Conservation (phyloP, 805 yeast species). For the Lachancea nothofagi region DNA sequence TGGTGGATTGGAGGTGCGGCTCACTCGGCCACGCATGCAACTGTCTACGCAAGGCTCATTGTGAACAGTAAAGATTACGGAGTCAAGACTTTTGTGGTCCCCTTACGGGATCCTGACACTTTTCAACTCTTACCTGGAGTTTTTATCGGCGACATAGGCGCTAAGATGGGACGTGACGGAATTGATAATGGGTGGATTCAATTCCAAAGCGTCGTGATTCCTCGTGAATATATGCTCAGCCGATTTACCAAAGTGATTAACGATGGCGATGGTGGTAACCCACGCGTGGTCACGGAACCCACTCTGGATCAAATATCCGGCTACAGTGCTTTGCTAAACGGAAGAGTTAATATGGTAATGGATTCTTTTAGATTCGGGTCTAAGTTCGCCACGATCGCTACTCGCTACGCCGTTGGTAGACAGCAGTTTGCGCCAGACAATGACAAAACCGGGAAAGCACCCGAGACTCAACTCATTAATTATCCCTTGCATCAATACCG, state of each 20-base stretch:
- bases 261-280: slow-evolving; percentile 61
- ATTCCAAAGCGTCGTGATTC: slow-evolving; percentile 76
- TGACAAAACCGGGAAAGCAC: slow-evolving; percentile 34
- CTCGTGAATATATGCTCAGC: slow-evolving; percentile 75
- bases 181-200: slow-evolving; percentile 97
- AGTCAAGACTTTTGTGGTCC: slow-evolving; percentile 88
- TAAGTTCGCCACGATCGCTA: slow-evolving; percentile 75
- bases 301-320: slow-evolving; percentile 79
- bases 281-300: slow-evolving; percentile 39
- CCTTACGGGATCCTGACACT: slow-evolving; percentile 62
- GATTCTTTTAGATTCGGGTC: slow-evolving; percentile 81
- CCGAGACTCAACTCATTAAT: slow-evolving; percentile 63
- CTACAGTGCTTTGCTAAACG: slow-evolving; percentile 80
- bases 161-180: slow-evolving; percentile 94
- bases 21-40: slow-evolving; percentile 82
- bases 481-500: slow-evolving; percentile 88
- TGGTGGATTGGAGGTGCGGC: slow-evolving; percentile 99
- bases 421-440: slow-evolving; percentile 57
- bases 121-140: slow-evolving; percentile 77
- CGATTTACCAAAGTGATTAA: slow-evolving; percentile 67
- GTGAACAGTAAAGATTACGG: slow-evolving; percentile 85
- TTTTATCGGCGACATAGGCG: slow-evolving; percentile 85
- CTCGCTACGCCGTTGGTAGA: slow-evolving; percentile 84
- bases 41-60: slow-evolving; percentile 78
- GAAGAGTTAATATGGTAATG: slow-evolving; percentile 84